Evolutionary conservation across 148 eudicot species (phyloP), one percentile per base, ranked within the genome.

Genomic region (Nepenthes mirabilis): DNA sequence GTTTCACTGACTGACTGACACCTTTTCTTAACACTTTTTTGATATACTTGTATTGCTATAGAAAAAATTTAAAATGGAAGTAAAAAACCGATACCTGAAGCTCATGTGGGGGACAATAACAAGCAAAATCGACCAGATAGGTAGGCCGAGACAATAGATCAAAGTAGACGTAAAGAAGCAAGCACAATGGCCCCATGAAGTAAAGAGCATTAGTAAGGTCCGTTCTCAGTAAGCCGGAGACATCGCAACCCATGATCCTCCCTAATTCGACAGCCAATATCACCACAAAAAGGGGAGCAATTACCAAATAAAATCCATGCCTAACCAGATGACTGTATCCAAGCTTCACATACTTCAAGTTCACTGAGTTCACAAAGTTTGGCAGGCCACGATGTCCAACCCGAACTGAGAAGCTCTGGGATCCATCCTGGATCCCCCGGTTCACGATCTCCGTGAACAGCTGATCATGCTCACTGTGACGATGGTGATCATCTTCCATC

Each of bases 111-210:
- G 96, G 91, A 10, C 70, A 65, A 64, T 71, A 85, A 67, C 96
- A 88, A 45, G 89, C 82, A 60, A 81, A 88, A 79, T 88, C 96
- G 40, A 88, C 55, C 47, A 88, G 54, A 65, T 79, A 88, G 43
- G 70, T 79, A 3, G 85, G 62, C 13, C 75, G 61, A 9, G 91
- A 85, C 33, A 66, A 59, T 33, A 78, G 63, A 64, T 73, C 61
- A 54, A 77, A 60, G 66, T 64, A 83, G 11, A 72, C 48, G 66
- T 79, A 81, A 9, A 68, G 43, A 34, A 72, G 58, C 6, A 84
- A 56, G 54, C 67, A 58, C 58, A 82, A 36, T 33, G 80, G 66
- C 47, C 72, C 82, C 8, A 81, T 11, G 2, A 77, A 40, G 9
- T 62, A 54, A 65, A 80, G 13, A 5, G 56, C 52, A 49, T 49